Base-by-base conservation (phyloP, 1,284 basidiomycete species). In the Mixia osmundae region DNA sequence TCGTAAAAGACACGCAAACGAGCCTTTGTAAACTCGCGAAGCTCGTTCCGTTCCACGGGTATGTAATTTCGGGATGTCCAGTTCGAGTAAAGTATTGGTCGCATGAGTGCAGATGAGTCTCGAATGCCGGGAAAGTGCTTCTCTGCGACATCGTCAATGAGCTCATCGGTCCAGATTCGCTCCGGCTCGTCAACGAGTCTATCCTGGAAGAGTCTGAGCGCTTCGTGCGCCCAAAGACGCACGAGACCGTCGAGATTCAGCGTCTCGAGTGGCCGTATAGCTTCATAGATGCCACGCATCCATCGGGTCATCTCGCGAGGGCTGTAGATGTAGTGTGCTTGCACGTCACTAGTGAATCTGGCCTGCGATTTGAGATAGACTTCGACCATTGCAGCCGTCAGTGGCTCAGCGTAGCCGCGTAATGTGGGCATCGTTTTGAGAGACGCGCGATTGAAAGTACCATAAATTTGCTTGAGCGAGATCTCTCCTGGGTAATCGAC, bases 51-150 rank as follows among this genome's bases (percentile, higher is more conserved):
- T 44, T 91, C 82, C 32, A 99, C 89, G 3, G 85, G 73, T 39
- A 91, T 72, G 55, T 95, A 95, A 55, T 94, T 65, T 59, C 87
- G 83, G n/a, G 87, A 87, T 1, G 89, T 91, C 91, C 91, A 97
- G 56, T 97, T 95, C 4, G 85, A 91, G 65, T 87, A 99, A 24
- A 99, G 62, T 46, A 99, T 89, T 0, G 94, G 91, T 15, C 91
- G 70, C 18, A 52, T 58, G 20, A 99, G 66, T 1, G 80, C 76
- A 52, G 89, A 79, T 14, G 72, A 69, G 22, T 67, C 65, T 52
- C 79, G 74, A 54, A 94, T 74, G 5, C 76, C 85, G 0, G 87
- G 87, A 72, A 99, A 99, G 54, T 89, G 72, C 40, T 71, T 64
- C 59, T 73, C 63, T 0, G 87, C 87, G 12, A 70, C 71, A n/a